Base-by-base conservation (phyloP, 1,284 basidiomycete genomes). In the Ceratobasidium sp. region DNA sequence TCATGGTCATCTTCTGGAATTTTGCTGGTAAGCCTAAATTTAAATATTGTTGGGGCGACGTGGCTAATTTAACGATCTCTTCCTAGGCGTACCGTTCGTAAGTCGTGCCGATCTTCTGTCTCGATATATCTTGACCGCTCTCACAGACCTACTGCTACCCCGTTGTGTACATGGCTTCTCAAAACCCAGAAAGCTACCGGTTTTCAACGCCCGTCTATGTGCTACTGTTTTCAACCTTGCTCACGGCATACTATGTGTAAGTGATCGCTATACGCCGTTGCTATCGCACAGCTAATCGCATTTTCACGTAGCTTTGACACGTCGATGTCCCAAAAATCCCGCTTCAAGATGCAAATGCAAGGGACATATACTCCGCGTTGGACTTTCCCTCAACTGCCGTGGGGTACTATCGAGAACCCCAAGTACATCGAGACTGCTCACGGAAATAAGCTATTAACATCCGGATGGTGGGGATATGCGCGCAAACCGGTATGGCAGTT, bases 1-100 rank as follows among this genome's bases (percentile, higher is more conserved):
- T 95, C 87, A 92, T 97, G 89, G 91, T 97, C 80, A 97, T 96
- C 83, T 97, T 97, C 87, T 97, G 95, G 95, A 99, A 99, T 86
- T 93, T 99, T 84, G 95, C 97, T 31, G 98, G 97, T 77, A 87
- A 87, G 79, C 83, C 73, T 81, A 80, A 80, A 3, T 15, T 3
- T 17, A 66, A 33, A 39, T 17, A 1, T 39, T 28, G 61, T 49
- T 75, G 39, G 37, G n/a, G 6, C 31, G 53, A 42, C 47, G 23
- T 35, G 56, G 17, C 54, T 23, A 42, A 17, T 26, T 37, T 11
- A 42, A 35, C 33, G 28, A 51, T 63, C 71, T 76, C 64, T 51
- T 74, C 31, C 15, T 33, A 77, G 68, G 77, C 54, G 92, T 93
- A 28, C 92, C 92, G 64, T 94, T 94, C 83, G 93, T 93, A 82